Percentiles rank a stretch among this genome's conserved stretches.
Conservation (phyloP, 139 green algal species). For the Chlamydomonas asymmetrica region DNA sequence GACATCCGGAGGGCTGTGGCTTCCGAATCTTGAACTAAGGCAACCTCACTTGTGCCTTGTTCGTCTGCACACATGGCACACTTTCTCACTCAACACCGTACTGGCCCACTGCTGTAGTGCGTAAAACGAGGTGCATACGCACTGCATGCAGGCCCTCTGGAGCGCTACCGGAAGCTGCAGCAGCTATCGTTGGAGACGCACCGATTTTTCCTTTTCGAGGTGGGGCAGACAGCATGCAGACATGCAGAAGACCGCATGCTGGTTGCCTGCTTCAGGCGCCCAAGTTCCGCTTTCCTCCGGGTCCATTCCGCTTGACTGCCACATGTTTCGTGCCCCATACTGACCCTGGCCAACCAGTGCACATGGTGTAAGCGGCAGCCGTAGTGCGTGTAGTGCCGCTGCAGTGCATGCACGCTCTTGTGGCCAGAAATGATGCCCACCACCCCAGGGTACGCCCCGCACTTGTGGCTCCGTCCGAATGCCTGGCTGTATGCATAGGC, state of each 20-base stretch:
- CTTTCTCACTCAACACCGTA: not conserved
- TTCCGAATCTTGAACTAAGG: too few species aligned
- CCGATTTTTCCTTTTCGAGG: slow-evolving; percentile 50
- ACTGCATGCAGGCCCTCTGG: slow-evolving; percentile 27
- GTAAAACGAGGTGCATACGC: not conserved
- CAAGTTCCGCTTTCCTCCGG: too few species aligned
- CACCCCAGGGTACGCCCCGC: too few species aligned
- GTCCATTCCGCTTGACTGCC: too few species aligned
- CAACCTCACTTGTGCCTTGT: too few species aligned
- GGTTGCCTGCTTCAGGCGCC: not conserved
- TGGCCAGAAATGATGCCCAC: too few species aligned
- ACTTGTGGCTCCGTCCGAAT: too few species aligned
- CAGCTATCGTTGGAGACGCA: slow-evolving; percentile 13
- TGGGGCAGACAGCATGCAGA: slow-evolving; percentile 3
- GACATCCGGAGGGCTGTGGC: not conserved
- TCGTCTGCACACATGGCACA: too few species aligned
- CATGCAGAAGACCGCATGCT: not conserved
- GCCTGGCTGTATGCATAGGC: too few species aligned
- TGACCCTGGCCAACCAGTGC: not conserved
- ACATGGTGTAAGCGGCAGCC: not conserved
- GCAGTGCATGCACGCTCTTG: too few species aligned
- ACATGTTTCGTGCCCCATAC: not conserved
- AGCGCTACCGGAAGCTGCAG: slow-evolving; percentile 34
- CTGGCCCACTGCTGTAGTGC: not conserved
- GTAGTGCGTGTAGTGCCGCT: not conserved